These are phyloP conservation scores for Neoarthrinium moseri DNA, from an alignment of 2,329 filamentous ascomycete species.

Conservation along the genomic window DNA sequence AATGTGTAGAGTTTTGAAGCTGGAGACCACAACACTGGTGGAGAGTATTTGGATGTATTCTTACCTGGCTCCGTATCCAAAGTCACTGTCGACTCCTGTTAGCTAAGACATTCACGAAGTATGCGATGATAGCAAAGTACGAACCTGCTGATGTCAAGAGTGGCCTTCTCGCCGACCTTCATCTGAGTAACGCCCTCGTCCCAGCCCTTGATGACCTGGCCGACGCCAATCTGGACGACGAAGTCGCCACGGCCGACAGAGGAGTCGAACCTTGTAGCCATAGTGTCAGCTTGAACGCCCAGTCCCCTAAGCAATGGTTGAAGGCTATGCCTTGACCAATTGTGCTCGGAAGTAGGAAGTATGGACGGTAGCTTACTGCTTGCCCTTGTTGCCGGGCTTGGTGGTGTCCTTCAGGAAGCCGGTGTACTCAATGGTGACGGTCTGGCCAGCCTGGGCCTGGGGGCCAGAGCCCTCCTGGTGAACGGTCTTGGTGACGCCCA, in stretches of 20 bases:
- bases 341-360: neutral
- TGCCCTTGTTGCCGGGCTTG: constrained; percentile 64
- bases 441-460: constrained; percentile 65
- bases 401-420: constrained; percentile 75
- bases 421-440: constrained; percentile 86
- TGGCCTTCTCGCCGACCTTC: constrained; percentile 88
- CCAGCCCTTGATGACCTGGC: constrained; percentile 84
- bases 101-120: constrained; percentile 14
- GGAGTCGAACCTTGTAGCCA: constrained; percentile 73
- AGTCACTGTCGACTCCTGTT: constrained; percentile 22
- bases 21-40: too few relatives aligned
- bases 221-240: constrained; percentile 74
- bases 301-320: too few relatives aligned
- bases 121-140: constrained; percentile 3
- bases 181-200: constrained; percentile 83
- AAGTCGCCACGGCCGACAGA: constrained; percentile 79
- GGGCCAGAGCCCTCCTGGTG: constrained; percentile 61
- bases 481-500: constrained; percentile 73
- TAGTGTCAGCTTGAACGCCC: neutral
- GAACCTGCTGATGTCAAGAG: constrained; percentile 75
- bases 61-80: constrained; percentile 31
- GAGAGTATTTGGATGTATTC: too few relatives aligned
- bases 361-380: constrained; percentile 54
- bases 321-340: too few relatives aligned
- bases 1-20: too few relatives aligned